Base-by-base conservation (phyloP, 2,329 filamentous ascomycete species). In the Monilinia fructicola region DNA sequence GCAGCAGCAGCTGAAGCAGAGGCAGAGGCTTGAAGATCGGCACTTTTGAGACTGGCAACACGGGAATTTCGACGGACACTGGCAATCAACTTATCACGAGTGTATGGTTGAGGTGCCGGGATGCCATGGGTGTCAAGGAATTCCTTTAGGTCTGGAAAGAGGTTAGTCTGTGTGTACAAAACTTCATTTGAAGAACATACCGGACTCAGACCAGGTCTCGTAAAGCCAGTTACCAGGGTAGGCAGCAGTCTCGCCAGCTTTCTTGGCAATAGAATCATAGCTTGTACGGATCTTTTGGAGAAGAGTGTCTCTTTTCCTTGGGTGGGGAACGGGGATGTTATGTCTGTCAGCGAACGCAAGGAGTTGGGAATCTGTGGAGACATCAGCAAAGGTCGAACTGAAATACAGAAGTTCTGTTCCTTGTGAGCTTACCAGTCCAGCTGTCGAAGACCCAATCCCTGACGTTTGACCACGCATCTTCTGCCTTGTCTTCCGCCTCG, bases 161-260 rank as follows among this genome's bases (percentile, higher is more conserved):
- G 60, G 55, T 74, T 65, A 74, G 69, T 46, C n/a, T 65, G 16
- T 54, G n/a, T 18, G 12, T 44, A 3, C 16, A 26, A 35, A 58
- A 23, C 0, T 38, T 2, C 7, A 23, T 21, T 12, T 38, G 4
- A 46, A 48, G 21, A 18, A 67, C 70, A 59, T 70, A 76, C 74
- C 74, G 71, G 93, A 97, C 71, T 97, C 80, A 63, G 91, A 89
- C 95, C 95, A 99, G 10, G 89, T 84, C 68, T 88, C 85, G 77
- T 97, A 99, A 54, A 98, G 82, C 95, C 95, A 98, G 80, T 97
- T 87, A 50, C 95, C 95, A 44, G 95, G 95, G 76, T 98, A 98
- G n/a, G 87, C 81, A 63, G 86, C 81, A 18, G 92, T 90, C 79
- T 97, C 90, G 68, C 91, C 91, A 14, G 78, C 77, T 78, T 87